phyloP scores from a whole-genome alignment of 306 rosid species.

The Cyclanthera cordifolia region DNA sequence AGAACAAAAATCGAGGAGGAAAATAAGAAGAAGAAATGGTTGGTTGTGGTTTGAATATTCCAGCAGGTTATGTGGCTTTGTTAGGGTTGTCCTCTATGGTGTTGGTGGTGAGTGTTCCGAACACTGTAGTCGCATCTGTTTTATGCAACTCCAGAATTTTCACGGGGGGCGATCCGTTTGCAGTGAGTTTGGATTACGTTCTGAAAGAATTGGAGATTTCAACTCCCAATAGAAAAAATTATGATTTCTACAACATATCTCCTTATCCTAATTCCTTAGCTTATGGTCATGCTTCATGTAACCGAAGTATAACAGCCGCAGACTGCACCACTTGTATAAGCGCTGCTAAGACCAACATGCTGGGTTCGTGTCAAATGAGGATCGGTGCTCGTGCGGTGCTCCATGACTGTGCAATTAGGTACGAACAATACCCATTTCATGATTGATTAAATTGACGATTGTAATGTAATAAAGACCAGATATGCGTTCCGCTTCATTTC shows the following conservation, averaged over 20 bases:
- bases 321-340: conserved; percentile 52
- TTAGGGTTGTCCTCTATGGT: conserved; percentile 14
- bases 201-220: conserved; percentile 28
- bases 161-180: conserved; percentile 50
- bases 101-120: conserved; percentile 23
- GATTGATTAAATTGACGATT: too few species aligned
- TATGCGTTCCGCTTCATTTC: too few species aligned
- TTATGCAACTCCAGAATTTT: conserved; percentile 41
- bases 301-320: conserved; percentile 35
- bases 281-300: conserved; percentile 59
- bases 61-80: conserved; percentile 13
- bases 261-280: conserved; percentile 71
- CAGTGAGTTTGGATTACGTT: conserved; percentile 33
- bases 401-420: conserved; percentile 49
- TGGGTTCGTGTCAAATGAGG: conserved; percentile 26
- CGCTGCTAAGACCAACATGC: conserved; percentile 36
- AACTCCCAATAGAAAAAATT: conserved; percentile 15
- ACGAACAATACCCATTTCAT: conserved; percentile 68
- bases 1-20: background rate
- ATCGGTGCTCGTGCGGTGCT: conserved; percentile 57
- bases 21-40: conserved; percentile 20
- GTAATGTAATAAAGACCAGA: too few species aligned
- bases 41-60: conserved; percentile 15
- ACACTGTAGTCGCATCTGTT: conserved; percentile 28
- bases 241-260: conserved; percentile 41